Evolutionary conservation across 805 yeast species (phyloP).

Genomic region (Starmerella apicola): DNA sequence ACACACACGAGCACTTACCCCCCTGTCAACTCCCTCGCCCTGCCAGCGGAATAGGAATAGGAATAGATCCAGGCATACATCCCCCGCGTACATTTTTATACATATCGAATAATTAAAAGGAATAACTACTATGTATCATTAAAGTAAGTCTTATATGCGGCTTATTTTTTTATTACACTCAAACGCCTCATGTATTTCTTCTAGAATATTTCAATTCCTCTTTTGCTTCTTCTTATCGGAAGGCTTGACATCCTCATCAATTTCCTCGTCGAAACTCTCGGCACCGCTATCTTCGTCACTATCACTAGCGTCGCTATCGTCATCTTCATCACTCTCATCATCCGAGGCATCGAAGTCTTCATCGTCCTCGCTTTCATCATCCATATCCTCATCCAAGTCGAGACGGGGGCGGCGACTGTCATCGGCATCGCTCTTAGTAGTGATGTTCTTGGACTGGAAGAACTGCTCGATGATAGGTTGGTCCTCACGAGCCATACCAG

Average conservation of each 20-base stretch:
- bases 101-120: background rate
- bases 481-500: constrained; percentile 81
- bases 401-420: constrained; percentile 72
- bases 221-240: constrained; percentile 11
- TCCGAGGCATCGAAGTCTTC: constrained; percentile 66
- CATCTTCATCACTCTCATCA: constrained; percentile 71
- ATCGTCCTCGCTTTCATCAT: constrained; percentile 47
- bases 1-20: background rate
- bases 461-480: constrained; percentile 66
- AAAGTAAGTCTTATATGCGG: background rate
- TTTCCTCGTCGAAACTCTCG: constrained; percentile 13
- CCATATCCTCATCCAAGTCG: constrained; percentile 50
- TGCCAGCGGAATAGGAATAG: too few species aligned
- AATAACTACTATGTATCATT: too few species aligned
- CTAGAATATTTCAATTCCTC: background rate
- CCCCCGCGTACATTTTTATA: background rate
- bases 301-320: constrained; percentile 5
- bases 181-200: background rate
- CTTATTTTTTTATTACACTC: background rate
- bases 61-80: background rate
- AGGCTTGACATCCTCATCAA: constrained; percentile 6
- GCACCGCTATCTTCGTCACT: constrained; percentile 8
- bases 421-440: constrained; percentile 78
- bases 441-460: constrained; percentile 63
- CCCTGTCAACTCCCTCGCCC: background rate